These are phyloP conservation scores for Leonotis leonurus DNA, from an alignment of 257 asterid genomes.

Conservation along the genomic window DNA sequence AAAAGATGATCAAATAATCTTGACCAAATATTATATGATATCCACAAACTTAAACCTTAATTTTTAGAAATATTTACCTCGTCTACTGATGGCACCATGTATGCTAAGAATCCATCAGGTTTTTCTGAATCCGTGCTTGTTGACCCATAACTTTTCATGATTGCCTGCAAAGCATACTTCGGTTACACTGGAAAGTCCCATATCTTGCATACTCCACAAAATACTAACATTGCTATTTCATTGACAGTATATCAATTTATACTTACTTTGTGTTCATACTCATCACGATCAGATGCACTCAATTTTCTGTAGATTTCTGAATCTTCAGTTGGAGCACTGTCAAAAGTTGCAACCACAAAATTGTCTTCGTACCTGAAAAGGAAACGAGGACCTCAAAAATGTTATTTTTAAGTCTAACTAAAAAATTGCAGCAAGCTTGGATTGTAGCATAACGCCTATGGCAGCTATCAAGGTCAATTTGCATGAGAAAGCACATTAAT, in stretches of 20 bases:
- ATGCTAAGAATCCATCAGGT: constrained; percentile 81
- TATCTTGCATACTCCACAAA: background rate
- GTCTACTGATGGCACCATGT: constrained; percentile 77
- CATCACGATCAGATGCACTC: constrained; percentile 53
- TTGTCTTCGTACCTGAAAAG: constrained; percentile 61
- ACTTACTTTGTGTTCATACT: constrained; percentile 68
- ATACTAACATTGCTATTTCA: too few relatives aligned
- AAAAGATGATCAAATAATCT: constrained; percentile 1
- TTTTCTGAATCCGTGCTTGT: constrained; percentile 49
- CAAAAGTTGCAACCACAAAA: constrained; percentile 73
- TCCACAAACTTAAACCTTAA: background rate
- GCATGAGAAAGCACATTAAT: too few relatives aligned
- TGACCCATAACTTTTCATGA: constrained; percentile 80
- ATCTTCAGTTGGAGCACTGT: constrained; percentile 88
- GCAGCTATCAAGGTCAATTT: too few relatives aligned
- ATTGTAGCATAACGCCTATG: too few relatives aligned
- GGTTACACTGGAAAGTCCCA: background rate
- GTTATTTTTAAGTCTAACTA: background rate
- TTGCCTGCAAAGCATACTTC: constrained; percentile 54
- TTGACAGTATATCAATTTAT: constrained; percentile 2
- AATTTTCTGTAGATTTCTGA: constrained; percentile 65
- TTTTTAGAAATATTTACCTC: constrained; percentile 50
- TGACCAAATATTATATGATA: background rate
- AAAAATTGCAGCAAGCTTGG: too few relatives aligned
- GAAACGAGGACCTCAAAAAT: constrained; percentile 3